Evolutionary conservation across 2,329 filamentous ascomycete species (phyloP).

Genomic region (Aspergillus sp.): DNA sequence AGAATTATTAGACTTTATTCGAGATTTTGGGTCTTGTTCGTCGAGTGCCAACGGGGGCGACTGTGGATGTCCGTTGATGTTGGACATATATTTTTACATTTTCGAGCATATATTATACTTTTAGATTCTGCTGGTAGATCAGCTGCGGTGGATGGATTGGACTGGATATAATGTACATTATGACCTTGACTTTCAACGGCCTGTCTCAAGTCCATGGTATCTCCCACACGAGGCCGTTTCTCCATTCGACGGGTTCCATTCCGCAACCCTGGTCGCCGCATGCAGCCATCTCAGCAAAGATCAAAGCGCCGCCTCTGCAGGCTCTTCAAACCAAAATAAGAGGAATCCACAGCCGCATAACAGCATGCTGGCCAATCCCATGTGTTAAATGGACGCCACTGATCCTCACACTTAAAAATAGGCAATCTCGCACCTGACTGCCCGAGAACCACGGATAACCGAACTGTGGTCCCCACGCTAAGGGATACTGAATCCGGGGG

Average conservation of each 20-base stretch:
- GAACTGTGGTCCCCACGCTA: background rate
- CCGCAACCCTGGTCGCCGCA: background rate
- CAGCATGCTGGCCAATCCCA: background rate
- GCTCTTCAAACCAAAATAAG: background rate
- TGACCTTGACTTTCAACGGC: background rate
- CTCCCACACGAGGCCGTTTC: background rate
- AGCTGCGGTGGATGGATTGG: background rate
- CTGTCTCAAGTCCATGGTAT: background rate
- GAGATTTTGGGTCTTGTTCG: background rate
- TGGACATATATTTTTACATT: background rate
- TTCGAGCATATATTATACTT: background rate
- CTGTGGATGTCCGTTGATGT: background rate
- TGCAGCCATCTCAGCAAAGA: no score
- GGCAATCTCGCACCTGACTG: background rate
- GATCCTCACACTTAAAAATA: background rate
- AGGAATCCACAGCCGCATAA: background rate
- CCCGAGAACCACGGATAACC: background rate
- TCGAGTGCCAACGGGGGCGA: background rate
- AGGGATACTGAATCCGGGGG: background rate
- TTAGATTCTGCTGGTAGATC: background rate
- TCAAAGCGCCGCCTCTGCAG: no score
- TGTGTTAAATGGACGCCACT: background rate
- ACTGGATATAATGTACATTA: background rate
- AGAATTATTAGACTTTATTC: constrained; percentile 41
- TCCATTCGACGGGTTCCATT: background rate